Conservation (phyloP, 345 rosid species). For the Euphorbia tirucalli region DNA sequence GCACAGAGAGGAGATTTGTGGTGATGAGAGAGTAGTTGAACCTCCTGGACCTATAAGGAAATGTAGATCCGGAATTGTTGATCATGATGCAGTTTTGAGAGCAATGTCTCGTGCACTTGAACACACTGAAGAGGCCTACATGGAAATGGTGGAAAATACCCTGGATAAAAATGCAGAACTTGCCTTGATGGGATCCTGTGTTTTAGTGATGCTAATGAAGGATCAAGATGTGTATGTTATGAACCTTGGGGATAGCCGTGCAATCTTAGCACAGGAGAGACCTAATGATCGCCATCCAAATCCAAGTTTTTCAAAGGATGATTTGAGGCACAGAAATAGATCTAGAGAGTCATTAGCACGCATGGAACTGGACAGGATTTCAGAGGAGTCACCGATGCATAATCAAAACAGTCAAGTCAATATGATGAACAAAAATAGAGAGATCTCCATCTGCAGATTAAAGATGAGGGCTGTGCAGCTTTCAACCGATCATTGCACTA, state of each 20-base stretch:
- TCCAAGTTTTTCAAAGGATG: slow-evolving; percentile 57
- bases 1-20: slow-evolving; percentile 75
- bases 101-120: slow-evolving; percentile 81
- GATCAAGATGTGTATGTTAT: slow-evolving; percentile 95
- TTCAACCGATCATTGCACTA: slow-evolving; percentile 91
- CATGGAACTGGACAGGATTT: slow-evolving; percentile 93
- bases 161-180: slow-evolving; percentile 86
- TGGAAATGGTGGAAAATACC: slow-evolving; percentile 90
- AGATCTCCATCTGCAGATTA: slow-evolving; percentile 75
- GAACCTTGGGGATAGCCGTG: slow-evolving; percentile 97
- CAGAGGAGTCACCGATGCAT: slow-evolving; percentile 96
- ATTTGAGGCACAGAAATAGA: slow-evolving; percentile 64
- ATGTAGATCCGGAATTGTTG: slow-evolving; percentile 71
- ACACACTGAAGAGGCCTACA: slow-evolving; percentile 75
- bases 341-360: slow-evolving; percentile 83
- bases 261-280: slow-evolving; percentile 85
- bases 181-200: slow-evolving; percentile 95
- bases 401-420: slow-evolving; percentile 62
- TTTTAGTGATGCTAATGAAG: slow-evolving; percentile 92
- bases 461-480: slow-evolving; percentile 97
- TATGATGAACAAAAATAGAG: slow-evolving; percentile 75
- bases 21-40: slow-evolving; percentile 61
- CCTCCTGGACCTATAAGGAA: slow-evolving; percentile 71
- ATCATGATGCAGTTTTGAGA: slow-evolving; percentile 76
- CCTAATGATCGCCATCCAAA: slow-evolving; percentile 70